A percentile compares a stretch with the other conserved stretches of the same genome.
Conservation (phyloP, 1,284 basidiomycete species). For the Earliella scabrosa region DNA sequence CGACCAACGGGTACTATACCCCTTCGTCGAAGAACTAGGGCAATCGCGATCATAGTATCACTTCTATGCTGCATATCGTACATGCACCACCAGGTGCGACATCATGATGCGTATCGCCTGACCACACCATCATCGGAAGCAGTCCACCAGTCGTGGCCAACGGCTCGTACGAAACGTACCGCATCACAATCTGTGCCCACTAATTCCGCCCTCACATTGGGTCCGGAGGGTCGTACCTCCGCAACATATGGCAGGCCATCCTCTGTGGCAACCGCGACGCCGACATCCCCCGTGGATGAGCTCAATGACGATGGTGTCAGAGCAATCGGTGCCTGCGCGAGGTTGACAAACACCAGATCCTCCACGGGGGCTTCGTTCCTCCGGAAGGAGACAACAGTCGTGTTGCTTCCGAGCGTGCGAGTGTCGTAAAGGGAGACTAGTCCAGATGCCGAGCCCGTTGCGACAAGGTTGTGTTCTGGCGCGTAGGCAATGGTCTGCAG, state of each 20-base stretch:
- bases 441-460: slow-evolving; percentile 68
- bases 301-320: not conserved
- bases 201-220: slow-evolving; percentile 46
- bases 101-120: slow-evolving; percentile 42
- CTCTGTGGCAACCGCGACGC: slow-evolving; percentile 53
- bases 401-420: slow-evolving; percentile 40
- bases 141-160: slow-evolving; percentile 51
- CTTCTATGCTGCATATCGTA: no score
- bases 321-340: slow-evolving; percentile 9
- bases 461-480: slow-evolving; percentile 48
- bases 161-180: slow-evolving; percentile 42
- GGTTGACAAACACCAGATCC: slow-evolving; percentile 47
- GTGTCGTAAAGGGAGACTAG: slow-evolving; percentile 62
- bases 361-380: slow-evolving; percentile 63
- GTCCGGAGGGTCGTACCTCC: slow-evolving; percentile 41
- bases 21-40: no score
- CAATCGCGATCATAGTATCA: no score
- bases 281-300: slow-evolving; percentile 31
- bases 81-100: no score
- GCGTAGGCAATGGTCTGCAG: slow-evolving; percentile 59
- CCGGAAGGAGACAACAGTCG: slow-evolving; percentile 49
- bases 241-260: slow-evolving; percentile 63
- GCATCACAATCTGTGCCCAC: slow-evolving; percentile 58
- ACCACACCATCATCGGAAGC: slow-evolving; percentile 65
- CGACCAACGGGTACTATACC: no score